These are phyloP conservation scores for Picea glauca DNA, from an alignment of 75 land plant genomes.

Conservation along the genomic window DNA sequence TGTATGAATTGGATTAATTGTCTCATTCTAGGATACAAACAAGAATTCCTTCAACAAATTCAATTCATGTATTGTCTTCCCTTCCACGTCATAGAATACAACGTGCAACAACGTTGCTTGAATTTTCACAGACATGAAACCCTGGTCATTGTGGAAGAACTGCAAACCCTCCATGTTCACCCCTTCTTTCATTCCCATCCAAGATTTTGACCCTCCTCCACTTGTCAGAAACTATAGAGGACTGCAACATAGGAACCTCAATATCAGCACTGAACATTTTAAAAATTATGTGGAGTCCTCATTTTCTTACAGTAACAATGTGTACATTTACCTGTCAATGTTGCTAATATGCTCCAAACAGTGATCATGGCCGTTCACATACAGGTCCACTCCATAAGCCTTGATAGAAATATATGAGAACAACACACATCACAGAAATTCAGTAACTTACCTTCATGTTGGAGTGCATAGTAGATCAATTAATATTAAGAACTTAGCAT, in stretches of 20 bases:
- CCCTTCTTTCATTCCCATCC: constrained; percentile 45
- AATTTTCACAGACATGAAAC: constrained; percentile 67
- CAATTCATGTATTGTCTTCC: constrained; percentile 12
- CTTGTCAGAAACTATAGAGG: constrained; percentile 69
- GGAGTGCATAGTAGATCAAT: too few relatives aligned
- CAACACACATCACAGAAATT: too few relatives aligned
- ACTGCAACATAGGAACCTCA: constrained; percentile 22
- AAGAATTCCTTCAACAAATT: neutral
- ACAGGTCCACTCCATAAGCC: constrained; percentile 57
- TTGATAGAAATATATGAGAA: too few relatives aligned
- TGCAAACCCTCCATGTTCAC: constrained; percentile 39
- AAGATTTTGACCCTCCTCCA: constrained; percentile 92
- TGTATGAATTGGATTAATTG: too few relatives aligned
- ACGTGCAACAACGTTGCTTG: constrained; percentile 14
- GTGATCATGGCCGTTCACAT: constrained; percentile 98
- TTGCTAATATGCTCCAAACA: constrained; percentile 83
- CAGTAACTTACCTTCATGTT: too few relatives aligned
- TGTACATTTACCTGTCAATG: constrained; percentile 39
- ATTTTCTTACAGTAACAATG: too few relatives aligned
- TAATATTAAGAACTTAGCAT: too few relatives aligned
- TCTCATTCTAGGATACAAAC: too few relatives aligned
- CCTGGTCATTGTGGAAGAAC: constrained; percentile 82
- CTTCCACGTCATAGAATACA: constrained; percentile 61
- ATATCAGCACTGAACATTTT: too few relatives aligned
- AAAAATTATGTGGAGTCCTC: too few relatives aligned